Evolutionary conservation across 148 eudicot genomes (phyloP).

Genomic region (Talinum fruticosum): DNA sequence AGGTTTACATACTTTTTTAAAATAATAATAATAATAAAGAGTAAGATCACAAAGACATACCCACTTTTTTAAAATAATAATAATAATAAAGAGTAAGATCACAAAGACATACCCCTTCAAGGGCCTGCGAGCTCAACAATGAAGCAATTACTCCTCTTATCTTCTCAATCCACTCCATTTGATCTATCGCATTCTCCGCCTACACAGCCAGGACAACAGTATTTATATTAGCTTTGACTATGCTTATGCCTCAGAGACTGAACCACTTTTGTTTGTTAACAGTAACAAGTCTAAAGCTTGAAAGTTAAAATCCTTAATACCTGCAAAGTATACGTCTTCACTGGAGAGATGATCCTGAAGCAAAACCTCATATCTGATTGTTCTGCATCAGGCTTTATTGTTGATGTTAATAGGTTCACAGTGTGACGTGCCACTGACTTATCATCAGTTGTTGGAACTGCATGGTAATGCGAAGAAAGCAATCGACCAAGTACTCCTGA

Average conservation of each 20-base stretch:
- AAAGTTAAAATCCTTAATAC: conserved; percentile 30
- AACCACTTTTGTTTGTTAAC: not conserved
- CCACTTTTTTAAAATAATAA: too few species aligned
- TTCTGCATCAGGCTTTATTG: conserved; percentile 85
- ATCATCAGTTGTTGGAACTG: conserved; percentile 44
- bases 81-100: not conserved
- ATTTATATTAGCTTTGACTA: not conserved
- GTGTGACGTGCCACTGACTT: conserved; percentile 91
- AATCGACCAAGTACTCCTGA: conserved; percentile 80
- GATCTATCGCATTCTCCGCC: conserved; percentile 88
- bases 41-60: too few species aligned
- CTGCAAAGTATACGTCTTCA: conserved; percentile 90
- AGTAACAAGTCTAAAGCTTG: not conserved
- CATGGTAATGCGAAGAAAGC: conserved; percentile 75
- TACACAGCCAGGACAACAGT: conserved; percentile 33
- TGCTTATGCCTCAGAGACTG: not conserved
- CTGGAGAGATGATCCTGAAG: conserved; percentile 92
- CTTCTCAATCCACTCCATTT: conserved; percentile 94
- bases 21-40: too few species aligned
- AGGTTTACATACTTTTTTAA: too few species aligned
- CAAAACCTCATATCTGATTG: conserved; percentile 89
- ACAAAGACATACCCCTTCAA: conserved; percentile 62
- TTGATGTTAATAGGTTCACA: conserved; percentile 83
- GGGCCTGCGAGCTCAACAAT: conserved; percentile 64
- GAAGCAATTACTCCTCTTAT: conserved; percentile 92